Percentiles rank a stretch among this genome's conserved stretches.
Evolutionary conservation across 345 rosid genomes (phyloP).

Genomic region (Ricinus communis): DNA sequence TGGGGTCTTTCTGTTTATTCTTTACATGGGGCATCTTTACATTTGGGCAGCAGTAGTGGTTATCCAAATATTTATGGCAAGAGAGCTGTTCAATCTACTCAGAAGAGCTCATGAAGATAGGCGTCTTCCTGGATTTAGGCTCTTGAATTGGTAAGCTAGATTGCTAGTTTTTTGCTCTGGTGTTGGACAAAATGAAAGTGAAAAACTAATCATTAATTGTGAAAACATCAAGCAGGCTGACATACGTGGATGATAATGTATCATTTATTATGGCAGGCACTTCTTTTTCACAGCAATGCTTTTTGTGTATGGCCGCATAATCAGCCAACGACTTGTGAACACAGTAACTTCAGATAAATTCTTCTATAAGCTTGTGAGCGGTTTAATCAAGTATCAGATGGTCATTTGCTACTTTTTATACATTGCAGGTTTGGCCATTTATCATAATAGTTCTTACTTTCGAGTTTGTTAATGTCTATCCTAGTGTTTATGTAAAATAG

Average conservation of each 20-base stretch:
- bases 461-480: not conserved
- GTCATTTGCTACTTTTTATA: slow-evolving; percentile 29
- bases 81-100: slow-evolving; percentile 26
- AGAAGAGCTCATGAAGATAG: slow-evolving; percentile 32
- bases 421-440: slow-evolving; percentile 24
- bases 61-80: slow-evolving; percentile 30
- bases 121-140: slow-evolving; percentile 30
- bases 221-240: not conserved
- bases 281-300: slow-evolving; percentile 34
- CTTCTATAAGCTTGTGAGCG: slow-evolving; percentile 21
- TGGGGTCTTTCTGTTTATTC: slow-evolving; percentile 20
- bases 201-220: not conserved
- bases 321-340: slow-evolving; percentile 30
- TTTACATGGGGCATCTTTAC: slow-evolving; percentile 32
- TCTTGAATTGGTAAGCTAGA: slow-evolving; percentile 23
- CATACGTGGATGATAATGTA: not conserved
- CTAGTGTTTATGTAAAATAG: no score
- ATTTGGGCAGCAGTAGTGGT: slow-evolving; percentile 31
- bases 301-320: slow-evolving; percentile 30
- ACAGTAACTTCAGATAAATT: slow-evolving; percentile 24
- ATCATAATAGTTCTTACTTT: not conserved
- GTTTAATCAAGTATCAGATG: slow-evolving; percentile 30
- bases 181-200: not conserved
- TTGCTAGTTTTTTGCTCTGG: not conserved
- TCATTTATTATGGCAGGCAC: slow-evolving; percentile 5